These are phyloP conservation scores for Paracamarosporium sp. DNA, from an alignment of 2,329 filamentous ascomycete genomes.

Conservation along the genomic window DNA sequence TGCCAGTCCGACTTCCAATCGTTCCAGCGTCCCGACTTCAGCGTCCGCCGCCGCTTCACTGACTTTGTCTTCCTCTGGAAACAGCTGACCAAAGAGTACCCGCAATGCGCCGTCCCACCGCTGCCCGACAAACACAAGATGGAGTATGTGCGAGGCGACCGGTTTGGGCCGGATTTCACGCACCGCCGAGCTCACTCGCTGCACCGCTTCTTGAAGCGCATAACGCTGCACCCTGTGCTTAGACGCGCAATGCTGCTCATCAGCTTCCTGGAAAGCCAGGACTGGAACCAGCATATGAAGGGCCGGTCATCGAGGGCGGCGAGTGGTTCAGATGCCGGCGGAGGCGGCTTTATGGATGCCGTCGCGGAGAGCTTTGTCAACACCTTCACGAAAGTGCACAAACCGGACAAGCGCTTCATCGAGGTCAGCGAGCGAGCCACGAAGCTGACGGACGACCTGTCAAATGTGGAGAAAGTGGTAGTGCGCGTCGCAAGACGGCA, in stretches of 20 bases:
- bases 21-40: constrained; percentile 82
- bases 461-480: constrained; percentile 94
- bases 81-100: constrained; percentile 84
- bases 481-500: constrained; percentile 88
- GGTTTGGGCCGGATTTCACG: constrained; percentile 93
- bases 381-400: constrained; percentile 95
- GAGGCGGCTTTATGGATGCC: constrained; percentile 85
- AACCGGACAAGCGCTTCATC: constrained; percentile 91
- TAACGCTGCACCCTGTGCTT: constrained; percentile 87
- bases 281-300: constrained; percentile 98
- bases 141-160: constrained; percentile 96
- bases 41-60: constrained; percentile 89
- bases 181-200: constrained; percentile 86
- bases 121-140: constrained; percentile 99
- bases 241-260: constrained; percentile 83
- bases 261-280: constrained; percentile 87
- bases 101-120: constrained; percentile 89
- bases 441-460: constrained; percentile 89
- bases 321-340: constrained; percentile 46
- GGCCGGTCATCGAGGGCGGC: constrained; percentile 72
- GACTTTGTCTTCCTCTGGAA: constrained; percentile 98
- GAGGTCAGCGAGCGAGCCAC: constrained; percentile 92
- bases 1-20: constrained; percentile 87
- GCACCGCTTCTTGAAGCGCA: constrained; percentile 85
- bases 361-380: constrained; percentile 97